Percentiles rank a stretch among this genome's conserved stretches.
These are phyloP conservation scores for Cudoniella acicularis DNA, from an alignment of 495 filamentous ascomycete genomes.

Conservation along the genomic window DNA sequence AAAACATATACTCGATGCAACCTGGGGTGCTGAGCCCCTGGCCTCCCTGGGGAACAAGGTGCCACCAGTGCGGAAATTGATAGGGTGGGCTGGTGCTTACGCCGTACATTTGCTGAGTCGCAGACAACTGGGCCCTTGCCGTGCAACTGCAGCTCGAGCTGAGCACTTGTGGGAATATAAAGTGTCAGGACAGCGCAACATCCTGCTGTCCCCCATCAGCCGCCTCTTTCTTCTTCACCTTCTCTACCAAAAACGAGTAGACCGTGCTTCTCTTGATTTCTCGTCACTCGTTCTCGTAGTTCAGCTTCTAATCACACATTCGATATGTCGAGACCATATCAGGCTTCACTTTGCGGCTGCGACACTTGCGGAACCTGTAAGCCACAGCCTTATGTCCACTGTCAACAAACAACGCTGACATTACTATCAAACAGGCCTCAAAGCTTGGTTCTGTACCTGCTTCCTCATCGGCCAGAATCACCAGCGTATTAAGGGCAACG, in stretches of 20 bases:
- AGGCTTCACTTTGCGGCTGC: background rate
- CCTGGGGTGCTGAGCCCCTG: background rate
- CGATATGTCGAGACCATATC: background rate
- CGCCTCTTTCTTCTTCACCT: background rate
- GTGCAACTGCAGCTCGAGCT: background rate
- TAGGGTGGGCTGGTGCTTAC: background rate
- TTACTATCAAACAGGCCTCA: background rate
- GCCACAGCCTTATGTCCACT: background rate
- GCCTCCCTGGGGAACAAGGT: background rate
- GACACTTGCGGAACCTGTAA: background rate
- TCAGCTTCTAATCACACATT: background rate
- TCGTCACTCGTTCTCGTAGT: background rate
- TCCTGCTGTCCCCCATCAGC: background rate
- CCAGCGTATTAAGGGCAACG: background rate
- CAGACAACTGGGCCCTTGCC: background rate
- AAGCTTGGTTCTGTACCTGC: background rate
- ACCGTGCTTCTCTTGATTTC: no score
- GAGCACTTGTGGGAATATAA: background rate
- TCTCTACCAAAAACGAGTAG: no score
- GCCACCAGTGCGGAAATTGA: background rate
- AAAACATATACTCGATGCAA: no score
- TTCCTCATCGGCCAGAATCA: slow-evolving; percentile 2
- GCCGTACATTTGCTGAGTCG: background rate
- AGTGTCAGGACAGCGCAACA: background rate
- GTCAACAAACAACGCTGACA: background rate